Evolutionary conservation across 345 rosid species (phyloP), one percentile per base, ranked within the genome.

Genomic region (Citrus unshiu): DNA sequence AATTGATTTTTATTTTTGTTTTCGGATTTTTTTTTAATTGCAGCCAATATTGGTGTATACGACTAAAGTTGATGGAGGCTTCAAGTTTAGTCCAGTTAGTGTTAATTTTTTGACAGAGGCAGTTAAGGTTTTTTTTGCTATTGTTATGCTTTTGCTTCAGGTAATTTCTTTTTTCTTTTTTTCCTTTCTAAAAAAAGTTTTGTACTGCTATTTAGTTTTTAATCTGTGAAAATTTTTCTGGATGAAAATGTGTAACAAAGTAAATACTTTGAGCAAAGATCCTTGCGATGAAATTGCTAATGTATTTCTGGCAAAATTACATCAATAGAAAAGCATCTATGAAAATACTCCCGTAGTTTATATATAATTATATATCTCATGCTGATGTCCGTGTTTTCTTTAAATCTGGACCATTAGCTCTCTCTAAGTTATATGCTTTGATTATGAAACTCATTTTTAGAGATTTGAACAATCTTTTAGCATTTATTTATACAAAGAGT

Each of bases 81-180:
- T 93, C 85, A 85, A 85, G 74, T 93, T 90, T 84, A 93, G 93
- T 80, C 98, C 96, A 18, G 73, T 91, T 57, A 89, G 92, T 29
- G 98, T 90, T 76, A 93, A 91, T 83, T 93, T 93, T 86, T 75
- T 91, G 87, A 91, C 94, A 22, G 98, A 93, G 77, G 85, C 74
- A 25, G 87, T 91, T 37, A 93, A 93, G 78, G 91, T 91, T 80
- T 16, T 90, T 24, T 91, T 91, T 81, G 96, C 98, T 6, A 61
- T 93, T 73, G 83, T 86, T 61, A 91, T 90, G 96, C 94, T 91
- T 77, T 65, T 93, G 18, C 8, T 90, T 76, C 92, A 93, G 92
- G 96, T 93, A 82, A 3, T 56, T 72, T 32, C 29, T 21, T 14
- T 72, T 19, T 40, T 12, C 32, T 21, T 14, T 72, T 19, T 40